Evolutionary conservation across 192 early-diverging fungal species (phyloP), one percentile per base, ranked within the genome.

Genomic region (Linnemannia zychae): DNA sequence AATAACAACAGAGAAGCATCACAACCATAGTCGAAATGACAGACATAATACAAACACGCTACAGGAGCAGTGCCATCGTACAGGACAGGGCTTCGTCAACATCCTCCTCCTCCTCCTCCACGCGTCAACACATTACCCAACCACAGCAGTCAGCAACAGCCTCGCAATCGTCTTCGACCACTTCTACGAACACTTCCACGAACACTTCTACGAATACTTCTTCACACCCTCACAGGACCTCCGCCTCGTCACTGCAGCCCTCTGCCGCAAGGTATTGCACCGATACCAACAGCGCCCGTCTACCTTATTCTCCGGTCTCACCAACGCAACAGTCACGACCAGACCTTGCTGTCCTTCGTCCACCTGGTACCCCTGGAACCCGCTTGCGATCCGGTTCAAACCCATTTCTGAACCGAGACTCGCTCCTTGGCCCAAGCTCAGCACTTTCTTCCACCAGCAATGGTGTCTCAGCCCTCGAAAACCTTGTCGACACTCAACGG

Each of bases 341-440:
- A 31, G 40, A 63, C 49, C 13, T 53, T n/a, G 63, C 71, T 4
- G 12, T 33, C 0, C 72, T 78, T n/a, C 72, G 71, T 24, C 63
- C 74, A 1, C 69, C 72, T 34, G 31, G 28, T 17, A 33, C 72
- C 44, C 16, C 48, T 28, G 60, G 15, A 3, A 52, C 69, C 52
- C 72, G 75, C 38, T 4, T 82, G 49, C 74, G 81, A 12, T 82
- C 81, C 28, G 81, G 81, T 12, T 82, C 81, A 9, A 82, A 82
- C 47, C 81, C 81, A 11, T 60, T 60, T 4, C 9, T 57, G 4
- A 48, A 68, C 65, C 71, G 72, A 53, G 78, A 68, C 73, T 36
- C 36, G 0, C n/a, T 72, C 28, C 22, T 63, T 34, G 36, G 48
- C 57, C 57, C 57, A 17, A 34, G 28, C 49, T 36, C 67, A n/a